Evolutionary conservation across 148 eudicot genomes (phyloP).

Genomic region (Rhododendron williamsianum): DNA sequence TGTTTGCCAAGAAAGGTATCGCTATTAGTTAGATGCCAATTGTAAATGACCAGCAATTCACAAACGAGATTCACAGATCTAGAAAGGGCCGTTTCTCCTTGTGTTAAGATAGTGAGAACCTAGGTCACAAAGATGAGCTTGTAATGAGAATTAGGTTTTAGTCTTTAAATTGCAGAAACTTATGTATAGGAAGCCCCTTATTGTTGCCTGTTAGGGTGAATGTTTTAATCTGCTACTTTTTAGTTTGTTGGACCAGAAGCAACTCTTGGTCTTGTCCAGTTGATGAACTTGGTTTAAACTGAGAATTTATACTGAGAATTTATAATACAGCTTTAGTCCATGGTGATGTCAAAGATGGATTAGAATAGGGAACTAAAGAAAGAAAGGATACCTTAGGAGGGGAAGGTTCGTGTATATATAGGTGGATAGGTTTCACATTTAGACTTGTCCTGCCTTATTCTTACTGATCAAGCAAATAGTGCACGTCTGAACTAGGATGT

Average conservation of each 20-base stretch:
- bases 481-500: background rate
- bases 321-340: background rate
- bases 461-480: background rate
- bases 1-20: background rate
- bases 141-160: background rate
- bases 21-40: background rate
- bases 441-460: background rate
- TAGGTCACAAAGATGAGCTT: background rate
- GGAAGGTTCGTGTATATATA: background rate
- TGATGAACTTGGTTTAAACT: background rate
- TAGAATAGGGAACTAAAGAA: background rate
- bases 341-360: background rate
- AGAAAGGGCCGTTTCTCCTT: background rate
- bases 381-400: background rate
- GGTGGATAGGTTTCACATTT: background rate
- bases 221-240: background rate
- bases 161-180: background rate
- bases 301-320: too few relatives aligned
- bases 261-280: background rate
- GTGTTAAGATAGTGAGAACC: background rate
- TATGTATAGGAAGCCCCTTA: background rate
- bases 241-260: background rate
- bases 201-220: background rate
- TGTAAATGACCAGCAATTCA: background rate
- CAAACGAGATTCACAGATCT: background rate